These are phyloP conservation scores for Suhomyces terraborum DNA, from an alignment of 1,139 yeast species.

Conservation along the genomic window DNA sequence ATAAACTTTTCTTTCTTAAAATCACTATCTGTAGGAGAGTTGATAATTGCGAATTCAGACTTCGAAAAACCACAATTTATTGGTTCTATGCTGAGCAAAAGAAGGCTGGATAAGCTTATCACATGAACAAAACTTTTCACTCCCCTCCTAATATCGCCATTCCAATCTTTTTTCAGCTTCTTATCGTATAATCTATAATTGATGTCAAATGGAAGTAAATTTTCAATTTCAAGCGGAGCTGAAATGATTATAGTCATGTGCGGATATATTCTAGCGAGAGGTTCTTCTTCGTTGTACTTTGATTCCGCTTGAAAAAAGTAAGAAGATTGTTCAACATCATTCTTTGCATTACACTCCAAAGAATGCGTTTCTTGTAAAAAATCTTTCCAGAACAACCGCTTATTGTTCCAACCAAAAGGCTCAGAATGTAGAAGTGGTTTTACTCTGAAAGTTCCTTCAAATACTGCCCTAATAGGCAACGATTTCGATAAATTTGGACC, in stretches of 20 bases:
- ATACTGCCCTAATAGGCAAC: constrained; percentile 73
- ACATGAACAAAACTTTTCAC: constrained; percentile 74
- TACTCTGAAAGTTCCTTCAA: constrained; percentile 56
- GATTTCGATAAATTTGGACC: constrained; percentile 60
- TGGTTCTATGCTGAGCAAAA: constrained; percentile 74
- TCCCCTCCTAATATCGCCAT: constrained; percentile 63
- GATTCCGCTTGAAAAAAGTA: constrained; percentile 80
- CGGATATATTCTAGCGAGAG: constrained; percentile 76
- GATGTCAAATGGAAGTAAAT: constrained; percentile 80
- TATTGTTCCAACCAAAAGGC: constrained; percentile 68
- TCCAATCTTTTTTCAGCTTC: constrained; percentile 70
- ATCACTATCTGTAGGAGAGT: constrained; percentile 55
- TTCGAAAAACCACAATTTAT: constrained; percentile 61
- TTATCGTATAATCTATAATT: constrained; percentile 78
- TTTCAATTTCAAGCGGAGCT: constrained; percentile 86
- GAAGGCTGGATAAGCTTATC: constrained; percentile 68
- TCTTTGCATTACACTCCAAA: constrained; percentile 57
- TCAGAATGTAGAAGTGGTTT: constrained; percentile 58
- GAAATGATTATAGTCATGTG: constrained; percentile 77
- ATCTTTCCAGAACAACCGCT: constrained; percentile 64
- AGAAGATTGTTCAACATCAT: constrained; percentile 39
- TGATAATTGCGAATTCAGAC: constrained; percentile 82
- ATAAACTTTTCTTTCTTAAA: constrained; percentile 59
- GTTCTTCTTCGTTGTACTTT: constrained; percentile 60
- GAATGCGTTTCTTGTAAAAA: constrained; percentile 55